Percentiles rank a stretch among this genome's conserved stretches.
These are phyloP conservation scores for Tetrahymena malaccensis DNA, from an alignment of 73 alveolate genomes.

Conservation along the genomic window DNA sequence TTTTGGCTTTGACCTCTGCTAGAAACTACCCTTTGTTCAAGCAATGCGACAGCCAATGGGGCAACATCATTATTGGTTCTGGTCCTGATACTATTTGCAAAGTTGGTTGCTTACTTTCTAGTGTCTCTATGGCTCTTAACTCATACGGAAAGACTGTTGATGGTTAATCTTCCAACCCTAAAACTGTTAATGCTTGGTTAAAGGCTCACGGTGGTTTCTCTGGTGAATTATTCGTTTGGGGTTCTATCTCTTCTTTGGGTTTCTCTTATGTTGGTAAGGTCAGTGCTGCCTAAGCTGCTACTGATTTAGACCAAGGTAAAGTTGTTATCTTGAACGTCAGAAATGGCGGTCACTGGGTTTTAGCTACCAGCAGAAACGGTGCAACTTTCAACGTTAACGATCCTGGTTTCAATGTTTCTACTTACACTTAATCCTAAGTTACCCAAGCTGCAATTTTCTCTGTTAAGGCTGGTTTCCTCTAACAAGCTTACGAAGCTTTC, in stretches of 20 bases:
- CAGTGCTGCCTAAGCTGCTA: slow-evolving; percentile 7
- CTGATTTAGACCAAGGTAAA: slow-evolving; percentile 8
- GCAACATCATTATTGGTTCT: slow-evolving; percentile 18
- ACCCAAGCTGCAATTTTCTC: neutral
- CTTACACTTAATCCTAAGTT: neutral
- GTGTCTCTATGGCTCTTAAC: slow-evolving; percentile 47
- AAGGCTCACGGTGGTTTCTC: slow-evolving; percentile 50
- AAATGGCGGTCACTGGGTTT: slow-evolving; percentile 64
- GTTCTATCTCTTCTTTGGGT: slow-evolving; percentile 43
- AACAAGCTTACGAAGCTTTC: neutral
- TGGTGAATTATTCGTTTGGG: slow-evolving; percentile 58
- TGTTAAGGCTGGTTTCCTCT: neutral
- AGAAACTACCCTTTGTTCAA: slow-evolving; percentile 36
- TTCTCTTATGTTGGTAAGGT: neutral
- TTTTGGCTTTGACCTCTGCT: slow-evolving; percentile 9
- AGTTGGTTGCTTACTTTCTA: slow-evolving; percentile 51
- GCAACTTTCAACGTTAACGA: slow-evolving; percentile 50
- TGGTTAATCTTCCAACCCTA: slow-evolving; percentile 32
- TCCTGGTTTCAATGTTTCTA: slow-evolving; percentile 40
- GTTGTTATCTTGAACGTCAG: slow-evolving; percentile 47
- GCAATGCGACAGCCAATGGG: slow-evolving; percentile 44
- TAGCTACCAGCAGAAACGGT: slow-evolving; percentile 41
- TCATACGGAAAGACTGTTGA: slow-evolving; percentile 17
- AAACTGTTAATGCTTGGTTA: slow-evolving; percentile 47
- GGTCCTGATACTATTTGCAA: slow-evolving; percentile 41